These are phyloP conservation scores for Schoenoplectus tabernaemontani DNA, from an alignment of 202 grass and related monocot species.

Conservation along the genomic window DNA sequence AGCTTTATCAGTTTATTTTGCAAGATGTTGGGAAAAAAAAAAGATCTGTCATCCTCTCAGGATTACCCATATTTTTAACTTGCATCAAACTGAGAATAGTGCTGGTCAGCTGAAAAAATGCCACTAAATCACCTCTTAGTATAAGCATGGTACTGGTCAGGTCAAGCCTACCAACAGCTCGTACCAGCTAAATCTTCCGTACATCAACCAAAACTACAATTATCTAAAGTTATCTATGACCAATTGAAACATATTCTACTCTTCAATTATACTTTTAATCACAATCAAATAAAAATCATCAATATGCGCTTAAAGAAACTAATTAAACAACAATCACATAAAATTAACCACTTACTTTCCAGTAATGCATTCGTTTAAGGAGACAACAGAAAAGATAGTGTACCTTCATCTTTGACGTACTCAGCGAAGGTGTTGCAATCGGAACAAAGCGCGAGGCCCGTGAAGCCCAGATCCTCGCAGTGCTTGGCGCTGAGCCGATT, in stretches of 20 bases:
- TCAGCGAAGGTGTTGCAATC: conserved; percentile 74
- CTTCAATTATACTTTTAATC: not conserved
- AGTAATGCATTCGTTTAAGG: not conserved
- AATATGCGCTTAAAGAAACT: not conserved
- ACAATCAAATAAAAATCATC: not conserved
- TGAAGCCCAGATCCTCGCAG: conserved; percentile 95
- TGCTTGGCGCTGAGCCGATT: conserved; percentile 48
- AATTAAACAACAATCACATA: not conserved
- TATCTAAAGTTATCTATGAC: not conserved
- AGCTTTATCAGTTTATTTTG: not conserved
- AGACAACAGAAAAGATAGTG: not conserved
- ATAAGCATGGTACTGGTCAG: not conserved
- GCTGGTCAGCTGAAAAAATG: no score
- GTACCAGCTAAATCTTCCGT: not conserved
- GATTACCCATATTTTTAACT: no score
- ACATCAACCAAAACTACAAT: not conserved
- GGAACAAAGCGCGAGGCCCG: conserved; percentile 94
- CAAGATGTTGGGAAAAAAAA: not conserved
- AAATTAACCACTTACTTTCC: not conserved
- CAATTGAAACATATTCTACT: not conserved
- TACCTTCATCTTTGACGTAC: conserved; percentile 90
- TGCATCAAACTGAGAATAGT: not conserved
- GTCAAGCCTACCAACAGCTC: not conserved
- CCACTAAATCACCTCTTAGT: not conserved
- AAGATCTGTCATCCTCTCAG: not conserved